phyloP scores from a whole-genome alignment of 78 protist genomes.

The Emiliania huxleyi region DNA sequence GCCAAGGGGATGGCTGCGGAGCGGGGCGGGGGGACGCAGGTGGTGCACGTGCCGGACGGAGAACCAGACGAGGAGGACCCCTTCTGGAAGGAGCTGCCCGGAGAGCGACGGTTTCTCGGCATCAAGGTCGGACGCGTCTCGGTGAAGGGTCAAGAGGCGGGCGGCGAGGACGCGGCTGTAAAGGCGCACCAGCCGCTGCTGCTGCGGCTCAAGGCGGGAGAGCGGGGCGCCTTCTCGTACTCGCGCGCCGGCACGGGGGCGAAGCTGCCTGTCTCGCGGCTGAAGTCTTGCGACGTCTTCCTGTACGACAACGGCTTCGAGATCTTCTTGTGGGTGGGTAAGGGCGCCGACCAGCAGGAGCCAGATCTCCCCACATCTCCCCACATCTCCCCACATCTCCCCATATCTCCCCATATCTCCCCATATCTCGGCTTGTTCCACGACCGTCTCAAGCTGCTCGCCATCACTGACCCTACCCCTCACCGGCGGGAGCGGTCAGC shows the following conservation, averaged over 20 bases:
- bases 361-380: no score
- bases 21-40: constrained; percentile 54
- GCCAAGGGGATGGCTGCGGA: background rate
- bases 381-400: no score
- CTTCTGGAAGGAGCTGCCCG: constrained; percentile 53
- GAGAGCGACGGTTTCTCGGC: background rate
- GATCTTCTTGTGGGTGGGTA: constrained; percentile 71
- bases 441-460: no score
- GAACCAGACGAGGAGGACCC: constrained; percentile 21
- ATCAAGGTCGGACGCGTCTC: background rate
- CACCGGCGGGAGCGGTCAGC: no score
- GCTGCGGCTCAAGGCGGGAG: background rate
- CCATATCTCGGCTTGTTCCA: no score
- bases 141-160: no score
- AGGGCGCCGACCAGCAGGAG: constrained; percentile 6
- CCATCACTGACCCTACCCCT: no score
- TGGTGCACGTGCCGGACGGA: constrained; percentile 17
- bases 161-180: background rate
- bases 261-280: background rate
- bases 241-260: background rate
- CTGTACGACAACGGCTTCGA: constrained; percentile 57
- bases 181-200: background rate
- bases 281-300: constrained; percentile 55
- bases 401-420: no score
- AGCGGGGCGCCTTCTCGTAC: background rate